Base-by-base conservation (phyloP, 2,329 filamentous ascomycete genomes). In the Fusarium tjaetaba region DNA sequence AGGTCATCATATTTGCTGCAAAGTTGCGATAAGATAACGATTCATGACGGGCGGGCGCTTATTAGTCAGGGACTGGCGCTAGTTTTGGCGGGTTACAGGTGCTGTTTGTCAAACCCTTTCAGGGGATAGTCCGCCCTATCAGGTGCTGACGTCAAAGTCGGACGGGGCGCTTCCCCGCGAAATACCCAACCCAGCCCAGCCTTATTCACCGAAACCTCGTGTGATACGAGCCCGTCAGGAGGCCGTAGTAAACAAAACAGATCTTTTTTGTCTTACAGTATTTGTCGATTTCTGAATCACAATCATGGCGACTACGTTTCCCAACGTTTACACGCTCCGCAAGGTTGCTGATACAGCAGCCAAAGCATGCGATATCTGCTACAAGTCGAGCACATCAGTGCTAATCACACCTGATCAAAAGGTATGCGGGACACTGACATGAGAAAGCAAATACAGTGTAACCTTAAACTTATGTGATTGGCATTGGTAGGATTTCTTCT, bases 311-410 rank as follows among this genome's bases (percentile, higher is more conserved):
- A 74, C 76, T 4, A 75, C 78, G 5, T 90, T 96, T 66, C 89
- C 89, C 46, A 98, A 98, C 79, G 83, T 93, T 36, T 98, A 96
- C 84, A 91, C 94, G 72, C 93, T 95, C 73, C 93, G 96, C 56
- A 94, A 91, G 76, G 96, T 98, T 41, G 95, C 95, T 18, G 94
- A 97, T 36, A 89, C 90, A n/a, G 89, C 92, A 3, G 89, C 94
- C 18, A 97, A 94, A 83, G 87, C 94, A 56, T 99, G 96, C 83
- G 93, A 94, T 82, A 90, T 98, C 72, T 98, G 96, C 87, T 97
- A 92, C 86, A 97, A 96, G 83, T 93, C 93, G 14, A 94, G 92
- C 67, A 90, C 92, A 11, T 97, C 92, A 74, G 96, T 98, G 24
- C 86, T 99, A 61, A 94, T 97, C 76, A 97, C 95, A 14, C 90